Evolutionary conservation across 257 asterid species (phyloP).

Genomic region (Solanum paucissectum): DNA sequence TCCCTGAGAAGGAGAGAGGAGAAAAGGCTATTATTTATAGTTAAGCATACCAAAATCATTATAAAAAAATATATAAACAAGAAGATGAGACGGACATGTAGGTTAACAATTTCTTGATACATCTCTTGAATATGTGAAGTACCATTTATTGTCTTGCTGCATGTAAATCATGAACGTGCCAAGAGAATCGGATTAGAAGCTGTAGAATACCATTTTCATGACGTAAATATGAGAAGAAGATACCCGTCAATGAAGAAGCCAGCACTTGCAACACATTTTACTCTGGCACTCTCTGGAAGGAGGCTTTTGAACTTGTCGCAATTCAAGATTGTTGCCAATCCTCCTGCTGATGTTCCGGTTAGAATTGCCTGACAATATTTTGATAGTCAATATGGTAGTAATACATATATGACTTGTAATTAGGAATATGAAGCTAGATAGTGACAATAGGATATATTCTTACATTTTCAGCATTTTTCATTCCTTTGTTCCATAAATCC

Average conservation of each 20-base stretch:
- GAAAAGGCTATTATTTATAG: background rate
- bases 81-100: constrained; percentile 40
- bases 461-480: constrained; percentile 30
- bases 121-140: constrained; percentile 39
- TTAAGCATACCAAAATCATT: background rate
- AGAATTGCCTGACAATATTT: constrained; percentile 42
- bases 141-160: constrained; percentile 65
- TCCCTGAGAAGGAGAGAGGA: constrained; percentile 29
- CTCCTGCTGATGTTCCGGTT: constrained; percentile 91
- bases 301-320: constrained; percentile 59
- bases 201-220: background rate
- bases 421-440: background rate
- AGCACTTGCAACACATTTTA: constrained; percentile 80
- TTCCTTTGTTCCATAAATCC: constrained; percentile 23
- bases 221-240: background rate
- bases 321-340: constrained; percentile 54
- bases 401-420: background rate
- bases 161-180: background rate
- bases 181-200: background rate
- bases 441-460: background rate
- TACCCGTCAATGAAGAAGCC: constrained; percentile 71
- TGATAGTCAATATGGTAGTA: background rate
- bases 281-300: constrained; percentile 39
- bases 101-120: constrained; percentile 41
- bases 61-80: background rate